Evolutionary conservation across 2,329 filamentous ascomycete species (phyloP).

Genomic region (Ceratocystis cubensis): DNA sequence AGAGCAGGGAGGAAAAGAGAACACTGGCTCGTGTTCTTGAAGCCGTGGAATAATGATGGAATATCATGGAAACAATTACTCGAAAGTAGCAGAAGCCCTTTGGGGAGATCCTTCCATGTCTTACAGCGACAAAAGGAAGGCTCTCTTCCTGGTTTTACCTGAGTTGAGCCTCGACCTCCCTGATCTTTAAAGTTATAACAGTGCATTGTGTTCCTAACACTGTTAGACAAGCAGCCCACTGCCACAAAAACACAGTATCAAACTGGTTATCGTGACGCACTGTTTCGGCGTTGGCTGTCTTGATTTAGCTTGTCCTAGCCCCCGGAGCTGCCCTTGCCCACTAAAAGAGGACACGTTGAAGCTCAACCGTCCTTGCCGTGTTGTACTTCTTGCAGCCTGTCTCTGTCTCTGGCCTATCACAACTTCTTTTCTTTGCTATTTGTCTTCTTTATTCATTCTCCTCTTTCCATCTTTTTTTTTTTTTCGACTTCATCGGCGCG

Average conservation of each 20-base stretch:
- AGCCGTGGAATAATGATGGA: not conserved
- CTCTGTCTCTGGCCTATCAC: not conserved
- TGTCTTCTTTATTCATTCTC: conserved; percentile 25
- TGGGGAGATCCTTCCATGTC: not conserved
- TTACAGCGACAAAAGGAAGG: not conserved
- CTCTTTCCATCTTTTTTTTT: conserved; percentile 3
- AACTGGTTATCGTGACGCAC: not conserved
- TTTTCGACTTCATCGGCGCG: conserved; percentile 5
- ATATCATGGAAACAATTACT: not conserved
- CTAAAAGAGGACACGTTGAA: conserved; percentile 22
- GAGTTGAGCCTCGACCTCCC: not conserved
- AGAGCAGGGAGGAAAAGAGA: not conserved
- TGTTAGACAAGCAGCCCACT: not conserved
- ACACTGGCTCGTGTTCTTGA: not conserved
- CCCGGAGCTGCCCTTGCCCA: conserved; percentile 15
- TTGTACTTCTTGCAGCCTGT: no score
- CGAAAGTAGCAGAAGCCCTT: not conserved
- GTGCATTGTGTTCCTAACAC: not conserved
- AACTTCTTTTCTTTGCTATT: conserved; percentile 13
- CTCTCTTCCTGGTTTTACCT: not conserved
- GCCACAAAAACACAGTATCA: not conserved
- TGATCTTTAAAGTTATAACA: not conserved
- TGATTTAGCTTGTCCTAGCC: conserved; percentile 2
- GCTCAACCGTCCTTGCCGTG: conserved; percentile 7
- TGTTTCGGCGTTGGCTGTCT: conserved; percentile 3